A percentile compares a stretch with the other conserved stretches of the same genome.
Conservation (phyloP, 164 flowering plant genomes). For the Magnolia changhungtana region DNA sequence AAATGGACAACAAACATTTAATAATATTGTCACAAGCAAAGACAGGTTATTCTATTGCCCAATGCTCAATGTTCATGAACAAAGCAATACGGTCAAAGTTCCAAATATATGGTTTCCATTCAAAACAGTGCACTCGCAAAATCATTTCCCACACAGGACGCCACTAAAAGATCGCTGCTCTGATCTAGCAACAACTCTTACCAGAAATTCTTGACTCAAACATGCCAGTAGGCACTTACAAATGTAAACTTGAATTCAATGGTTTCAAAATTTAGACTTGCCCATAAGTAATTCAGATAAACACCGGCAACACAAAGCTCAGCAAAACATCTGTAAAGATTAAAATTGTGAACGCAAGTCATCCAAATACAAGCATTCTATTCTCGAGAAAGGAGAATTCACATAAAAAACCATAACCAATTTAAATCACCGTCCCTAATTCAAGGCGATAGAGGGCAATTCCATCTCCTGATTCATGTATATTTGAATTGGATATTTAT, state of each 20-base stretch:
- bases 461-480: background rate
- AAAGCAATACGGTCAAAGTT: background rate
- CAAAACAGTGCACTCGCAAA: background rate
- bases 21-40: background rate
- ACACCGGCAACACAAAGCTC: background rate
- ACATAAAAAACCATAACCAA: too few relatives aligned
- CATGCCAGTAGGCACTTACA: background rate
- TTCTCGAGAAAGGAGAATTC: background rate
- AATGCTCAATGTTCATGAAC: background rate
- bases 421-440: background rate
- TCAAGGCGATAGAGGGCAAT: background rate
- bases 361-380: background rate
- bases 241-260: background rate
- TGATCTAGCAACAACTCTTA: background rate
- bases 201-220: background rate
- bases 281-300: background rate
- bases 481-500: background rate
- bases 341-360: background rate
- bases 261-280: background rate
- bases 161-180: background rate
- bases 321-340: background rate
- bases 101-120: background rate
- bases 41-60: background rate
- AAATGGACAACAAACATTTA: background rate
- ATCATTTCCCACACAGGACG: background rate